Evolutionary conservation across 2,329 filamentous ascomycete species (phyloP).

Genomic region (Ascosphaera acerosa): DNA sequence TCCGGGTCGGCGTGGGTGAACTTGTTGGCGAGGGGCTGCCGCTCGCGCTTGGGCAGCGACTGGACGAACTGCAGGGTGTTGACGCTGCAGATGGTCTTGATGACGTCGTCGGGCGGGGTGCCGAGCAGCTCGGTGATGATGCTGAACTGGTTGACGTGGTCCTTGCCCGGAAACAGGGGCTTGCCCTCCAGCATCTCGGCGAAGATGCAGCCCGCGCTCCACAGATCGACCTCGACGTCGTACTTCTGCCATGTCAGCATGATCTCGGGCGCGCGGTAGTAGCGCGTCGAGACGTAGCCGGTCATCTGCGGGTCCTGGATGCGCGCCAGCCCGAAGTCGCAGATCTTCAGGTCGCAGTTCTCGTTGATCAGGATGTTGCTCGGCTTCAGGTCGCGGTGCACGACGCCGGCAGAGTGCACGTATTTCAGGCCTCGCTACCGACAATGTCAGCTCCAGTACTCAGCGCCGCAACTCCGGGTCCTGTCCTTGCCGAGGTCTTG

Average conservation of each 20-base stretch:
- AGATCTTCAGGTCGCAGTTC: constrained; percentile 98
- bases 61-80: constrained; percentile 95
- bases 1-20: constrained; percentile 99
- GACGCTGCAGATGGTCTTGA: constrained; percentile 98
- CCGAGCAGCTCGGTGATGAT: constrained; percentile 92
- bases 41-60: constrained; percentile 97
- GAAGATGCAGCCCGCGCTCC: constrained; percentile 94
- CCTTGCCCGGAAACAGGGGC: constrained; percentile 92
- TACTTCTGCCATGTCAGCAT: constrained; percentile 99
- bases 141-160: constrained; percentile 95
- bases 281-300: constrained; percentile 96
- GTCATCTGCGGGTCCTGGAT: constrained; percentile 70
- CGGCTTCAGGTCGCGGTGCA: constrained; percentile 91
- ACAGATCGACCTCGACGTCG: constrained; percentile 97
- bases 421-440: constrained; percentile 85
- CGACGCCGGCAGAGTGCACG: constrained; percentile 92
- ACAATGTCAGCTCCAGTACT: constrained; percentile 6
- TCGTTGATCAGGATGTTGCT: constrained; percentile 99
- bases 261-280: constrained; percentile 97
- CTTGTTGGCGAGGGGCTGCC: constrained; percentile 88
- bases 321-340: constrained; percentile 45
- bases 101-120: constrained; percentile 98
- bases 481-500: constrained; percentile 1
- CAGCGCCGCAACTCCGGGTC: no score
- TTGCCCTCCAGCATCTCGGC: constrained; percentile 98